Base-by-base conservation (phyloP, 495 filamentous ascomycete species). In the Platismatia glauca region DNA sequence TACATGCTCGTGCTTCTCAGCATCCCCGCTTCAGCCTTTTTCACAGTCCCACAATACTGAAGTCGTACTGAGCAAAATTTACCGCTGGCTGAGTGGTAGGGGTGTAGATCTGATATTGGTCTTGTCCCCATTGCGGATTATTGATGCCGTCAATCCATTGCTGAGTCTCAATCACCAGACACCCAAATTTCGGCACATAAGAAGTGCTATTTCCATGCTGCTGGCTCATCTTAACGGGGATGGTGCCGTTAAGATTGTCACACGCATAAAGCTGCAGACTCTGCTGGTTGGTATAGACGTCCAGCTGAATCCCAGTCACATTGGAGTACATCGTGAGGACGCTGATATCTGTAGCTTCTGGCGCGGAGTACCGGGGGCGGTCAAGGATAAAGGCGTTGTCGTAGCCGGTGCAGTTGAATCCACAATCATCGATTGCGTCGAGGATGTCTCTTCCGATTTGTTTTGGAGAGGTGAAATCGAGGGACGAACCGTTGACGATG, bases 61-160 rank as follows among this genome's bases (percentile, higher is more conserved):
- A 69, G 27, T 65, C 68, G 59, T 67, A 67, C 56, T 66, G 65
- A 33, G 68, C 68, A 43, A 58, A 69, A 18, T 67, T 66, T 31
- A 69, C 59, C 5, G 68, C 65, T 8, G 65, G 68, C 43, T 65
- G 65, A 27, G 62, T 62, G 9, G 65, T 63, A 7, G 64, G 55
- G 12, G 58, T 65, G 33, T 67, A 69, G 31, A 67, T 58, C 57
- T 84, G 60, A 64, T 68, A 56, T 37, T 67, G 52, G 29, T 73
- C 65, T 63, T 87, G 81, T 16, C 83, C 85, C 89, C 89, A 93
- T 71, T 88, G 76, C 11, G 88, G 89, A 61, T 91, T 76, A 72
- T 91, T 91, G 74, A 93, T 89, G 29, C 77, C 88, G 69, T 90
- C 89, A 68, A 93, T 91, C 83, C 84, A 93, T 69, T 86, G 82